Evolutionary conservation across 805 yeast genomes (phyloP).

Genomic region (Lachancea dasiensis): DNA sequence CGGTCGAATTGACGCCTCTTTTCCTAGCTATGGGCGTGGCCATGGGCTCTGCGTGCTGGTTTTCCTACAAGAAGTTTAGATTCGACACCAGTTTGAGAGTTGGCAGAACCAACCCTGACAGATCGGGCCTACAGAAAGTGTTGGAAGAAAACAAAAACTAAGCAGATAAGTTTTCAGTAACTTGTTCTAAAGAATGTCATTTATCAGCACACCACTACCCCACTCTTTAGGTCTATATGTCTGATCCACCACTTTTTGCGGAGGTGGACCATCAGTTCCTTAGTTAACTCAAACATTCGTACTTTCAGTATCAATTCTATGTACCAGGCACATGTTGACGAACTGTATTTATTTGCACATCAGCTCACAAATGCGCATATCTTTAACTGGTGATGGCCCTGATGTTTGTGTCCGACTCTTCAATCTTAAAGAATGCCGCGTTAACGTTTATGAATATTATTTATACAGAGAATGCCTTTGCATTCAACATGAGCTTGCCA

Average conservation of each 20-base stretch:
- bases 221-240: too few relatives aligned
- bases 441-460: neutral
- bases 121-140: conserved; percentile 29
- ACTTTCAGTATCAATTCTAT: conserved; percentile 1
- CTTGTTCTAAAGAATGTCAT: neutral
- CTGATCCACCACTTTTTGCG: too few relatives aligned
- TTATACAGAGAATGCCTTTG: too few relatives aligned
- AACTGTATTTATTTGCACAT: too few relatives aligned
- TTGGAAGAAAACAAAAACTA: conserved; percentile 14
- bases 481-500: too few relatives aligned
- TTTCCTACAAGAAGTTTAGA: conserved; percentile 45
- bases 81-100: conserved; percentile 46
- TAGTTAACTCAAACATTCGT: too few relatives aligned
- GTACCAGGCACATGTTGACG: neutral
- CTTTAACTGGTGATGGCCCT: neutral
- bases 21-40: conserved; percentile 54
- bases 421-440: neutral
- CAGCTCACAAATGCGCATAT: neutral
- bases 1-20: conserved; percentile 55
- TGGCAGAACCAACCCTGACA: conserved; percentile 42
- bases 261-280: too few relatives aligned
- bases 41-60: conserved; percentile 43
- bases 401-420: neutral
- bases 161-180: neutral
- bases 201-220: too few relatives aligned